Percentiles rank a stretch among this genome's conserved stretches.
Conservation (phyloP, 345 rosid genomes). For the Lenwebbia sp. region DNA sequence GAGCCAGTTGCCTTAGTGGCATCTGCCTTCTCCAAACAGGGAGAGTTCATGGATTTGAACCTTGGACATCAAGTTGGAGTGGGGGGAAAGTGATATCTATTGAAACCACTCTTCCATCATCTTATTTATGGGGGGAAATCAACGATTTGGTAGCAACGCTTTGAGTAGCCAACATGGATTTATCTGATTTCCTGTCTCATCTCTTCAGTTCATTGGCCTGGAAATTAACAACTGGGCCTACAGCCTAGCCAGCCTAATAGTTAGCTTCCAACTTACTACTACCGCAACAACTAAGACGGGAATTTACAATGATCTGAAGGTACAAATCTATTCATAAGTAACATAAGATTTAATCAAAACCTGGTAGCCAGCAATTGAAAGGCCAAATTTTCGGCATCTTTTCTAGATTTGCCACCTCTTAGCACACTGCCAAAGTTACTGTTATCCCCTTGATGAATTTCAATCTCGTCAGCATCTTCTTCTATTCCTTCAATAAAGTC, state of each 20-base stretch:
- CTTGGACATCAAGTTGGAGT: background rate
- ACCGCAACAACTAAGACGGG: background rate
- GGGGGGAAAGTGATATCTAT: background rate
- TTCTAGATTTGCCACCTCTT: constrained; percentile 15
- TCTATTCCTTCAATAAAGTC: constrained; percentile 17
- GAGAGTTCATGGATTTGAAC: background rate
- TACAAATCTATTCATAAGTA: background rate
- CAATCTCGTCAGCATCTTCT: constrained; percentile 21
- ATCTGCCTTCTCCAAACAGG: background rate
- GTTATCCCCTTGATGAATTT: constrained; percentile 8
- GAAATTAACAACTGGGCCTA: background rate
- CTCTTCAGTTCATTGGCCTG: background rate
- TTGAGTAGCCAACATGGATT: background rate
- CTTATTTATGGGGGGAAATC: background rate
- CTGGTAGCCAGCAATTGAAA: constrained; percentile 55
- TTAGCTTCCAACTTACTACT: background rate
- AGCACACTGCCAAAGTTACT: constrained; percentile 1
- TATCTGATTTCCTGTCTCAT: background rate
- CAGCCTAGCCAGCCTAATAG: background rate
- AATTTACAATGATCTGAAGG: background rate
- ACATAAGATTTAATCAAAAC: constrained; percentile 9
- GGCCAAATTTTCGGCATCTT: constrained; percentile 54
- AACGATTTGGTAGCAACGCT: background rate
- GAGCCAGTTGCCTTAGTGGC: background rate
- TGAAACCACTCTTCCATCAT: background rate